Evolutionary conservation across 441 rosid species (phyloP).

Genomic region (Populus hybrid): DNA sequence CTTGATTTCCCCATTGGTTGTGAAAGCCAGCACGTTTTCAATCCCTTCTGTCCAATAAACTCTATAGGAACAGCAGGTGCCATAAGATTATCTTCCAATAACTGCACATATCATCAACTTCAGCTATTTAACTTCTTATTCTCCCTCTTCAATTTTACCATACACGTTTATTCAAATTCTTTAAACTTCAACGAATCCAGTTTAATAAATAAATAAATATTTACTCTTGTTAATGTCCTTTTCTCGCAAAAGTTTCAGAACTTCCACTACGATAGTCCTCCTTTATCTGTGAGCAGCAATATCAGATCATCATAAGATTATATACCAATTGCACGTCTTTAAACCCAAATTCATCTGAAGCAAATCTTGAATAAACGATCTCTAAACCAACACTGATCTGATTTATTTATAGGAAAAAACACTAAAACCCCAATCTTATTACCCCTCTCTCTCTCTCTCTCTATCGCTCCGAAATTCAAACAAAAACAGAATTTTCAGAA

Average conservation of each 20-base stretch:
- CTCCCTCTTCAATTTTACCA: slow-evolving; percentile 8
- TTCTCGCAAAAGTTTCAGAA: not conserved
- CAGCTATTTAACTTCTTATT: slow-evolving; percentile 7
- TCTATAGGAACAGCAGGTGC: slow-evolving; percentile 67
- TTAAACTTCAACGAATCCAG: not conserved
- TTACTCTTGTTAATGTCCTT: not conserved
- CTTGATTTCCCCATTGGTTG: slow-evolving; percentile 68
- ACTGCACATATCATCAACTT: slow-evolving; percentile 54
- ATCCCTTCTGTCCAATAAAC: slow-evolving; percentile 50
- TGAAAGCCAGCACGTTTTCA: slow-evolving; percentile 32
- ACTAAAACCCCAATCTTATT: not conserved
- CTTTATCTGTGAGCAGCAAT: not conserved
- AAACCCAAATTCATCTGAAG: not conserved
- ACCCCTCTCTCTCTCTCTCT: not conserved
- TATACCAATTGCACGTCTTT: not conserved
- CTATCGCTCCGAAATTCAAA: not conserved
- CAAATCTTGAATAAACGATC: not conserved
- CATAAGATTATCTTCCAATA: slow-evolving; percentile 46
- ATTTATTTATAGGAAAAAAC: not conserved
- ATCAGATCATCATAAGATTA: not conserved
- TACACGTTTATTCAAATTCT: slow-evolving; percentile 7
- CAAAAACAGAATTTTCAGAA: not conserved
- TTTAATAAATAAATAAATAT: not conserved
- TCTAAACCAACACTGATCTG: not conserved
- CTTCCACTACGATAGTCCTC: not conserved